phyloP scores from a whole-genome alignment of 2,329 filamentous ascomycete species.

The Aspergillus caelatus region DNA sequence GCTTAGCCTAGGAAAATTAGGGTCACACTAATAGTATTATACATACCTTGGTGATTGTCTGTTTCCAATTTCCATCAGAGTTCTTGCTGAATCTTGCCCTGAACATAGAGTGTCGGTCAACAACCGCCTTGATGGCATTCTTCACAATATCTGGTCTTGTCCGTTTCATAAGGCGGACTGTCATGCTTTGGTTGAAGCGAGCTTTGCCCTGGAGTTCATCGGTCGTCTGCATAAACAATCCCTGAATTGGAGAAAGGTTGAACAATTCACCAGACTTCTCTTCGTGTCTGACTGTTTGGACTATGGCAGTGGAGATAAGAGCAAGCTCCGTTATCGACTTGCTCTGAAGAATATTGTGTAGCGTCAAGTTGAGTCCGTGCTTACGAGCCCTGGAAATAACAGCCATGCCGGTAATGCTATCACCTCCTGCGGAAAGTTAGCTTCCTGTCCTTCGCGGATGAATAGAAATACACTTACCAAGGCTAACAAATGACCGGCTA shows the following conservation, averaged over 20 bases:
- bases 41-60: slow-evolving; percentile 30
- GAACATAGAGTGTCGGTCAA: slow-evolving; percentile 40
- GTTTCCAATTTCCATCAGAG: slow-evolving; percentile 29
- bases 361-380: slow-evolving; percentile 34
- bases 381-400: slow-evolving; percentile 42
- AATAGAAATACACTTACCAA: slow-evolving; percentile 29
- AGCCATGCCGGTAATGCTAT: slow-evolving; percentile 45
- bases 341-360: slow-evolving; percentile 40
- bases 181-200: slow-evolving; percentile 41
- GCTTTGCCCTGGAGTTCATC: slow-evolving; percentile 23
- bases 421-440: slow-evolving; percentile 32
- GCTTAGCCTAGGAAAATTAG: slow-evolving; percentile 13
- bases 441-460: neutral
- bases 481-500: slow-evolving; percentile 40
- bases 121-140: slow-evolving; percentile 32
- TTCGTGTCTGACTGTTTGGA: slow-evolving; percentile 19
- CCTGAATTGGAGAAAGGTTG: slow-evolving; percentile 38
- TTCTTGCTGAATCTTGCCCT: slow-evolving; percentile 31
- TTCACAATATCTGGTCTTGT: slow-evolving; percentile 27
- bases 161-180: slow-evolving; percentile 31
- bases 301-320: slow-evolving; percentile 23
- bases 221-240: slow-evolving; percentile 33
- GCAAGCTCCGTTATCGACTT: slow-evolving; percentile 36
- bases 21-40: too few species aligned
- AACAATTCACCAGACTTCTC: slow-evolving; percentile 34